Evolutionary conservation across 176 grass and related monocot species (phyloP).

Genomic region (Eragrostis nindensis): DNA sequence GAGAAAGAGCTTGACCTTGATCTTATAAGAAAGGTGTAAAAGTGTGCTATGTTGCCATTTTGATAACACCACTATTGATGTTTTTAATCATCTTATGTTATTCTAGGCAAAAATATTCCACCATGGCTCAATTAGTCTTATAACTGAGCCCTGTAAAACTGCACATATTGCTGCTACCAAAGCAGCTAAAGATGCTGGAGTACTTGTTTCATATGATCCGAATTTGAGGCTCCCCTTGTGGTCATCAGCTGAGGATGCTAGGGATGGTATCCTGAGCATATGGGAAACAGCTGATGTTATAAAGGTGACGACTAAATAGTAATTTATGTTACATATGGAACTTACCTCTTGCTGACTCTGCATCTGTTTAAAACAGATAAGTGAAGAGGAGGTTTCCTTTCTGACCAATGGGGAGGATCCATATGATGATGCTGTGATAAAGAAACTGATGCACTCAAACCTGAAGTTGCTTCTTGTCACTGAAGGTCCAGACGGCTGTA

Average conservation of each 20-base stretch:
- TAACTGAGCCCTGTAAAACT: constrained; percentile 95
- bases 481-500: constrained; percentile 91
- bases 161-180: constrained; percentile 86
- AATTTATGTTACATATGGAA: constrained; percentile 17
- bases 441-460: constrained; percentile 90
- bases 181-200: constrained; percentile 88
- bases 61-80: constrained; percentile 1
- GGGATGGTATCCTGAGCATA: constrained; percentile 93
- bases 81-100: constrained; percentile 36
- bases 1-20: constrained; percentile 90
- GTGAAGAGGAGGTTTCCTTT: constrained; percentile 97
- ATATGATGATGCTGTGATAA: constrained; percentile 86
- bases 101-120: constrained; percentile 93
- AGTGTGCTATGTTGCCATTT: constrained; percentile 6
- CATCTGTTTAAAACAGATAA: constrained; percentile 62
- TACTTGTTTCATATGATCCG: constrained; percentile 91
- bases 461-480: constrained; percentile 93
- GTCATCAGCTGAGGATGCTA: constrained; percentile 83
- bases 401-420: constrained; percentile 87
- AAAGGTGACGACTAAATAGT: constrained; percentile 58
- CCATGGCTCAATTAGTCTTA: constrained; percentile 97
- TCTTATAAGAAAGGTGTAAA: constrained; percentile 81
- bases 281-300: constrained; percentile 93
- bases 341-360: constrained; percentile 33
- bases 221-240: constrained; percentile 96